Conservation (phyloP, 2,329 filamentous ascomycete genomes). For the Beauveria sp. region DNA sequence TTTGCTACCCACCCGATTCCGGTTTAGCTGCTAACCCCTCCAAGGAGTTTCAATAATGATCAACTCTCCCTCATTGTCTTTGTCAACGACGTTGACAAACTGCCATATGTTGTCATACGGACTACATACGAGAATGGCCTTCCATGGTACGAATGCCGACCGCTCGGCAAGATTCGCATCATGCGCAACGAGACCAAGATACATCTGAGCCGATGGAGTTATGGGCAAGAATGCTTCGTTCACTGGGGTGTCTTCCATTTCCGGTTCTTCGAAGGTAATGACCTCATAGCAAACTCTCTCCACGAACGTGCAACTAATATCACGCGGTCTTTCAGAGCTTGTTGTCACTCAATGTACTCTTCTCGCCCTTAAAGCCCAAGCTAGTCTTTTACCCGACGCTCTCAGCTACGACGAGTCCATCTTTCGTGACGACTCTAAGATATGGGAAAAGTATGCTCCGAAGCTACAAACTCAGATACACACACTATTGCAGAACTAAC, state of each 20-base stretch:
- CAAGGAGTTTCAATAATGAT: conserved; percentile 48
- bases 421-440: not conserved
- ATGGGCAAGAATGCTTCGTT: not conserved
- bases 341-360: conserved; percentile 8
- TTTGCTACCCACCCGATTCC: too few relatives aligned
- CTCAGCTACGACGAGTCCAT: not conserved
- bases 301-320: not conserved
- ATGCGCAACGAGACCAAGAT: conserved; percentile 1
- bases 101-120: conserved; percentile 41
- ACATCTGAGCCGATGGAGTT: conserved; percentile 2
- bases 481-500: not conserved
- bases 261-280: conserved; percentile 5
- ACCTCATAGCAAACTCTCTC: not conserved
- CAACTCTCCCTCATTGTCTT: conserved; percentile 47
- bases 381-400: not conserved
- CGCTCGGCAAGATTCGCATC: conserved; percentile 26
- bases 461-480: not conserved
- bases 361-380: conserved; percentile 4
- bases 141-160: conserved; percentile 41
- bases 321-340: not conserved
- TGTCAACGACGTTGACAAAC: conserved; percentile 33
- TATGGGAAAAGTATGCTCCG: not conserved
- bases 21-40: not conserved
- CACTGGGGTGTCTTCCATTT: conserved; percentile 7
- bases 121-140: conserved; percentile 28